Conservation (phyloP, 179 eudicot species). For the Silene vulgaris region DNA sequence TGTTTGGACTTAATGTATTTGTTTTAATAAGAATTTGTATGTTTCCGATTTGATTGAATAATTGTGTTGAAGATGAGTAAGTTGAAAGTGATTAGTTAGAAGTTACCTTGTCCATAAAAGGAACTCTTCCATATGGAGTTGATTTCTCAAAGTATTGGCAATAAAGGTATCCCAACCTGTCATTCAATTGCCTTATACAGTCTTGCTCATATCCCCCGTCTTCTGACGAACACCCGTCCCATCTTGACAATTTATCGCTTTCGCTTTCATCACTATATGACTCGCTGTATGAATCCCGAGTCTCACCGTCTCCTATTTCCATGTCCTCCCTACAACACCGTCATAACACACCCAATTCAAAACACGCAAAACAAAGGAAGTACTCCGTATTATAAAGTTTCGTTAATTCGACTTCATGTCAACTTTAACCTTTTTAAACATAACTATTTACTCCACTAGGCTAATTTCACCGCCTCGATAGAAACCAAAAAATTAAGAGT, state of each 20-base stretch:
- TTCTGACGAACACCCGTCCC: constrained; percentile 84
- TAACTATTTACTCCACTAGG: too few relatives aligned
- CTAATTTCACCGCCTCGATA: background rate
- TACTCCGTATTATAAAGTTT: too few relatives aligned
- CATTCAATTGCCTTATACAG: constrained; percentile 49
- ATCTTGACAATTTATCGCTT: constrained; percentile 69
- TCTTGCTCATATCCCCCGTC: constrained; percentile 71
- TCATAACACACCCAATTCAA: background rate
- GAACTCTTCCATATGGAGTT: constrained; percentile 87
- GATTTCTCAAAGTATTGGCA: constrained; percentile 80
- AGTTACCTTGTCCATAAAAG: constrained; percentile 93
- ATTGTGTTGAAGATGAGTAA: too few relatives aligned
- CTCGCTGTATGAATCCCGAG: constrained; percentile 82
- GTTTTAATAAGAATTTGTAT: too few relatives aligned
- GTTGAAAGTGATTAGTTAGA: background rate
- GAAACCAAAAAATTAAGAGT: background rate
- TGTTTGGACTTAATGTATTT: too few relatives aligned
- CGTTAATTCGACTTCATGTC: too few relatives aligned
- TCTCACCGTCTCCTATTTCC: constrained; percentile 57
- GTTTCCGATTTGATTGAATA: too few relatives aligned
- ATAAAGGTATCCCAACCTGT: constrained; percentile 74
- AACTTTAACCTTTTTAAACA: background rate
- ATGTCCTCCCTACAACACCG: constrained; percentile 55
- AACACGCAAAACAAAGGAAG: background rate
- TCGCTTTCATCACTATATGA: constrained; percentile 88